phyloP scores from a whole-genome alignment of 176 grass and related monocot species.

The Tillandsia fasciculata region DNA sequence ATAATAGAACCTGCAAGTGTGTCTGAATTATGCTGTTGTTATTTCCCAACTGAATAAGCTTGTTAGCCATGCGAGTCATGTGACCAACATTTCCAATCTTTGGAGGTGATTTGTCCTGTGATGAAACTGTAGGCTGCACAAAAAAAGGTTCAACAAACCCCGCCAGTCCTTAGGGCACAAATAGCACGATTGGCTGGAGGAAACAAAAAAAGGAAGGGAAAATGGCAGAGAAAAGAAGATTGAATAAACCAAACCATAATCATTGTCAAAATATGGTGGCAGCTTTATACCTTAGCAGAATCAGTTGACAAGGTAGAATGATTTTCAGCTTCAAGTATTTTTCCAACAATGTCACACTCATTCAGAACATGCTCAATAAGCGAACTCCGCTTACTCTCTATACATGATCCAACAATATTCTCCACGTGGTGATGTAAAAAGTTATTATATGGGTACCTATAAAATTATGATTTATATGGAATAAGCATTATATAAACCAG shows the following conservation, averaged over 20 bases:
- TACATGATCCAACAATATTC: constrained; percentile 70
- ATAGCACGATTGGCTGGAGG: not conserved
- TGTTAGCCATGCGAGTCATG: constrained; percentile 84
- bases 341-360: constrained; percentile 61
- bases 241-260: not conserved
- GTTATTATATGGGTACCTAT: constrained; percentile 93
- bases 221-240: not conserved
- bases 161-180: not conserved
- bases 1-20: constrained; percentile 59
- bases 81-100: constrained; percentile 74
- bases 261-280: not conserved
- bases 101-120: constrained; percentile 48
- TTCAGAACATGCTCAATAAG: constrained; percentile 65
- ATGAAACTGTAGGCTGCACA: constrained; percentile 53
- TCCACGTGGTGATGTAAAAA: constrained; percentile 98
- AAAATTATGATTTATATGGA: not conserved
- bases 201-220: not conserved
- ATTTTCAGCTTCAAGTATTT: constrained; percentile 86
- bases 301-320: constrained; percentile 40
- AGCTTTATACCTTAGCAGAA: constrained; percentile 46
- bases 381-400: constrained; percentile 62
- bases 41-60: constrained; percentile 64
- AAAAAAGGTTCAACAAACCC: not conserved
- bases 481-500: constrained; percentile 8
- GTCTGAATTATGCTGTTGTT: constrained; percentile 48